Percentiles rank a stretch among this genome's conserved stretches.
Evolutionary conservation across 164 flowering plant species (phyloP).

Genomic region (Dillenia suffruticosa): DNA sequence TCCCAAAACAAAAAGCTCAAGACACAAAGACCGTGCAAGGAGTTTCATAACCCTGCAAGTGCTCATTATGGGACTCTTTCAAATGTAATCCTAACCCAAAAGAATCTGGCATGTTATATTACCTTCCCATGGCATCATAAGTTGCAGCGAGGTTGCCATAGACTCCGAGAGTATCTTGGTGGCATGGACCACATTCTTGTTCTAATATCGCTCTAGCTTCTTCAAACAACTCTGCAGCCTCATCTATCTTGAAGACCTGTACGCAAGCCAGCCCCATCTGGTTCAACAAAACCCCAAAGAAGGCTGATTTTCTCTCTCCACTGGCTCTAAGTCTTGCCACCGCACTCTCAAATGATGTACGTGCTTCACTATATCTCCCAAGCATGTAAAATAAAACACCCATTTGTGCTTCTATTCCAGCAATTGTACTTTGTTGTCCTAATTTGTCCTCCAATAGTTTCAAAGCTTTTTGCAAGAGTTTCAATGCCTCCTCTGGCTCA

Average conservation of each 20-base stretch:
- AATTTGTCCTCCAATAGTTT: slow-evolving; percentile 85
- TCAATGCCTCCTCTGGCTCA: slow-evolving; percentile 92
- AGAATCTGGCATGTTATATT: slow-evolving; percentile 2
- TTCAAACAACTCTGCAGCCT: slow-evolving; percentile 89
- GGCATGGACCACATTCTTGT: slow-evolving; percentile 83
- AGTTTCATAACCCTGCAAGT: no score
- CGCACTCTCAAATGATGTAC: slow-evolving; percentile 73
- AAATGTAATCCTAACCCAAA: no score
- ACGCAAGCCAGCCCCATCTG: slow-evolving; percentile 97
- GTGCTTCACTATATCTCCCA: slow-evolving; percentile 77
- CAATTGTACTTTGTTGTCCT: slow-evolving; percentile 83
- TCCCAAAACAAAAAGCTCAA: no score
- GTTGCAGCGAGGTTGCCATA: slow-evolving; percentile 96
- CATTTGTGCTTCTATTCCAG: slow-evolving; percentile 95
- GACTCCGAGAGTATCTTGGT: slow-evolving; percentile 91
- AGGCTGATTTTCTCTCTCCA: slow-evolving; percentile 93
- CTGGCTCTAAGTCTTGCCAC: slow-evolving; percentile 77
- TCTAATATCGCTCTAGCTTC: slow-evolving; percentile 84
- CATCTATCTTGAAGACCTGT: slow-evolving; percentile 87
- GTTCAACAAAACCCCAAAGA: slow-evolving; percentile 90
- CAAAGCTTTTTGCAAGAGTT: slow-evolving; percentile 84
- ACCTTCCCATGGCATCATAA: slow-evolving; percentile 99
- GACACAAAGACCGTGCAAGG: no score
- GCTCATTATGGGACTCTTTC: no score
- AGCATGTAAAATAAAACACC: slow-evolving; percentile 89